Evolutionary conservation across 441 rosid species (phyloP).

Genomic region (Syzygium syzygioides): DNA sequence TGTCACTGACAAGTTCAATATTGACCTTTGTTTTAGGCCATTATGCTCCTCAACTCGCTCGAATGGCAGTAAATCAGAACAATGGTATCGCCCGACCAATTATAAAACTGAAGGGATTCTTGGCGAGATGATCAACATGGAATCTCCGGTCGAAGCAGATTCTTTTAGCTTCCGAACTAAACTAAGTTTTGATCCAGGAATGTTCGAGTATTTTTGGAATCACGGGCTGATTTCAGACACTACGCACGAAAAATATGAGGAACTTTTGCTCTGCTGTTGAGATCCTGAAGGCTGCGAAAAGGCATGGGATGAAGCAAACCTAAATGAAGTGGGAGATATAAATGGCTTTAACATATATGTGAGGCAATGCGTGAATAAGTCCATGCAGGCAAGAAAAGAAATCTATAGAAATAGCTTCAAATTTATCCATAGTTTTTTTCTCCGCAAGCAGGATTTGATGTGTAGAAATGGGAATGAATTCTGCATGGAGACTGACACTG

Average conservation of each 20-base stretch:
- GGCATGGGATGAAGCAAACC: neutral
- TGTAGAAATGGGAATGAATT: neutral
- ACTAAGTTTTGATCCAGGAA: neutral
- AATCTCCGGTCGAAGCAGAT: neutral
- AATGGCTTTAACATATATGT: neutral
- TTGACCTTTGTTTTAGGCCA: neutral
- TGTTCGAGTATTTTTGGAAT: neutral
- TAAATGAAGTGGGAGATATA: neutral
- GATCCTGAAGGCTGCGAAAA: neutral
- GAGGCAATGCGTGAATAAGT: neutral
- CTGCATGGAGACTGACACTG: neutral
- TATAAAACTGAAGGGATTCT: neutral
- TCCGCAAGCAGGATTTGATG: neutral
- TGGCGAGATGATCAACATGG: neutral
- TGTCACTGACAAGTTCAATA: neutral
- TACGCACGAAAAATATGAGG: neutral
- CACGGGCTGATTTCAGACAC: neutral
- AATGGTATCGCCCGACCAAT: neutral
- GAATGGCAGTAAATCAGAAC: neutral
- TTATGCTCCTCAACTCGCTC: neutral
- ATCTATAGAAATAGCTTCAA: neutral
- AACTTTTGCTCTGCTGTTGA: neutral
- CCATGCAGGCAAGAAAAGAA: neutral
- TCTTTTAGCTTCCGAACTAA: neutral
- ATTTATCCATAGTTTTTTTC: neutral